Conservation (phyloP, 768 basidiomycete species). For the Termitomyces sp. region DNA sequence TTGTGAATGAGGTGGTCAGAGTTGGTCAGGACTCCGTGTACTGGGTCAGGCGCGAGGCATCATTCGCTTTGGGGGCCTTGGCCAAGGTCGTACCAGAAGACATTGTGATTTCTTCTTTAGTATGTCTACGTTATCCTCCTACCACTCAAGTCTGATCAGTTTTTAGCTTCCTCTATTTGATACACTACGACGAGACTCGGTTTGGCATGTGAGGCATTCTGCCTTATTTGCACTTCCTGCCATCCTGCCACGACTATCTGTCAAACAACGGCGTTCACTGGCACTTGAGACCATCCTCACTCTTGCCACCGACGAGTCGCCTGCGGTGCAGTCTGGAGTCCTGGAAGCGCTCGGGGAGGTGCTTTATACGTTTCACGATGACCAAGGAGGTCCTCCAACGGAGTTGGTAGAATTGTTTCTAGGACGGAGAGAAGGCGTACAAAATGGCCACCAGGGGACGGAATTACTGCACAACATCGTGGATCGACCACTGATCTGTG, state of each 20-base stretch:
- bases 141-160: conserved; percentile 3
- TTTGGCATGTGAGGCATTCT: conserved; percentile 86
- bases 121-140: conserved; percentile 28
- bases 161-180: conserved; percentile 80
- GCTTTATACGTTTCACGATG: conserved; percentile 73
- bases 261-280: conserved; percentile 54
- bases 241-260: conserved; percentile 65
- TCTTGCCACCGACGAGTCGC: conserved; percentile 61
- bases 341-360: conserved; percentile 90
- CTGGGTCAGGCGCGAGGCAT: conserved; percentile 84
- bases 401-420: conserved; percentile 78
- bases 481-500: conserved; percentile 73
- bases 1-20: conserved; percentile 74
- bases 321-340: conserved; percentile 73
- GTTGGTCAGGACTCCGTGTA: conserved; percentile 64
- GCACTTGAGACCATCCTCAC: conserved; percentile 65
- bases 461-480: conserved; percentile 61
- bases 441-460: conserved; percentile 34
- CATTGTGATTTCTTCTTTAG: conserved; percentile 62
- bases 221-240: conserved; percentile 84
- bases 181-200: conserved; percentile 60
- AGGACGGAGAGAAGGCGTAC: conserved; percentile 48
- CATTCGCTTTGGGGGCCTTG: conserved; percentile 83
- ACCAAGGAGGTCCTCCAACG: conserved; percentile 64
- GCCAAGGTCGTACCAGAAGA: conserved; percentile 86